Evolutionary conservation across 2,329 filamentous ascomycete species (phyloP).

Genomic region (Pseudopithomyces chartarum): DNA sequence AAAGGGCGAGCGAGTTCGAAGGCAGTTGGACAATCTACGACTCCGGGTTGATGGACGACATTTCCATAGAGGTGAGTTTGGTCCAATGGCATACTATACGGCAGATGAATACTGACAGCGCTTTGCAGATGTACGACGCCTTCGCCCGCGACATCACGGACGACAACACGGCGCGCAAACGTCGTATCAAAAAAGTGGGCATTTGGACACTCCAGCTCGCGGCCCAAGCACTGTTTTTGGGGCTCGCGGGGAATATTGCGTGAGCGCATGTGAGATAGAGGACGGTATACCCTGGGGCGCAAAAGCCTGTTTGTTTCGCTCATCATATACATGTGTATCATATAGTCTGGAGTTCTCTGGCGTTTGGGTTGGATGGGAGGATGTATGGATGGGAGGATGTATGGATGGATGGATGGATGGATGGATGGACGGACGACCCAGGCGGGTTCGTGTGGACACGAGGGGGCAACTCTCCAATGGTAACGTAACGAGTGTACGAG

Average conservation of each 20-base stretch:
- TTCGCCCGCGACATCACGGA: slow-evolving; percentile 92
- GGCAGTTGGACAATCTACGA: slow-evolving; percentile 95
- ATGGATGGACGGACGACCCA: no score
- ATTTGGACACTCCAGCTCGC: slow-evolving; percentile 94
- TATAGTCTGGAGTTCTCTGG: no score
- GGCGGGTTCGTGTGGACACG: no score
- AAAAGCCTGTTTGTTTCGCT: no score
- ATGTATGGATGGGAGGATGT: no score
- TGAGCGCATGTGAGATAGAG: slow-evolving; percentile 30
- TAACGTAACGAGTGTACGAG: no score
- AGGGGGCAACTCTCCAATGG: no score
- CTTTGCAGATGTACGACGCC: slow-evolving; percentile 78
- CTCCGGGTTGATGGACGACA: slow-evolving; percentile 89
- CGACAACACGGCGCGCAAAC: slow-evolving; percentile 82
- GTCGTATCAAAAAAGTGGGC: slow-evolving; percentile 92
- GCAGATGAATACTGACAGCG: not conserved
- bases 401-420: no score
- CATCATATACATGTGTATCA: no score
- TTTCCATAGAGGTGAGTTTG: slow-evolving; percentile 72
- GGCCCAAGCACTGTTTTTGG: slow-evolving; percentile 91
- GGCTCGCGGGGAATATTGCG: slow-evolving; percentile 82
- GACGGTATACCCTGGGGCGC: no score
- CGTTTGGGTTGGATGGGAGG: no score
- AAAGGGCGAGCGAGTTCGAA: slow-evolving; percentile 86
- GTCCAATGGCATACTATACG: not conserved